Evolutionary conservation across 1,139 yeast species (phyloP), one percentile per base, ranked within the genome.

Genomic region (Geotrichum fermentans): DNA sequence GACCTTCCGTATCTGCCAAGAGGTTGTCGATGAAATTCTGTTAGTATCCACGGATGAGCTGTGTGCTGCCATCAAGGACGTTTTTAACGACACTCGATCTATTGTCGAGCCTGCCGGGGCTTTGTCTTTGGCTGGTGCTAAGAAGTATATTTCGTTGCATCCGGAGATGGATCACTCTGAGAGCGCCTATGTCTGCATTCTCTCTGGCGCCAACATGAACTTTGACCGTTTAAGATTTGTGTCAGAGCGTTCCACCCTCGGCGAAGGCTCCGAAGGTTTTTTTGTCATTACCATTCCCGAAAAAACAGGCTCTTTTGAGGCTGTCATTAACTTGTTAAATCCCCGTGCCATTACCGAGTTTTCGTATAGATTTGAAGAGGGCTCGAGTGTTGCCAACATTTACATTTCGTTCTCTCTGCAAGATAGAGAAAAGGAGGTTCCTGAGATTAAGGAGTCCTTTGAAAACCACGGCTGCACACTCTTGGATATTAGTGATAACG

Each of bases 41-140:
- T 75, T 79, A 43, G 97, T 92, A 5, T 75, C 79, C 61, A 92
- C 98, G 11, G 99, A 92, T 67, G 98, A 92, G 70, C 80, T 92
- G 52, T 87, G 97, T 73, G 98, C 98, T 33, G 97, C 97, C 37
- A 89, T 92, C 57, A 92, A 92, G 67, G 99, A 92, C 64, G 82
- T 92, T 40, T 92, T 92, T 63, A 96, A 88, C 65, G 99, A 94
- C 61, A 90, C 98, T 0, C 78, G 99, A 67, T 80, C 90, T 59
- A 80, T 92, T 55, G 87, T 89, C 36, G 99, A 92, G 69, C 99
- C 99, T 10, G 84, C 97, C 1, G 99, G 99, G 54, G 98, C 97
- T 0, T 75, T 94, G 63, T 75, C 95, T 1, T 96, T 92, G 39
- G 98, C 99, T 2, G 99, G 97, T 48, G 71, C 90, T 73, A 87